phyloP scores from a whole-genome alignment of 305 asterid genomes.

The Andrographis paniculata region DNA sequence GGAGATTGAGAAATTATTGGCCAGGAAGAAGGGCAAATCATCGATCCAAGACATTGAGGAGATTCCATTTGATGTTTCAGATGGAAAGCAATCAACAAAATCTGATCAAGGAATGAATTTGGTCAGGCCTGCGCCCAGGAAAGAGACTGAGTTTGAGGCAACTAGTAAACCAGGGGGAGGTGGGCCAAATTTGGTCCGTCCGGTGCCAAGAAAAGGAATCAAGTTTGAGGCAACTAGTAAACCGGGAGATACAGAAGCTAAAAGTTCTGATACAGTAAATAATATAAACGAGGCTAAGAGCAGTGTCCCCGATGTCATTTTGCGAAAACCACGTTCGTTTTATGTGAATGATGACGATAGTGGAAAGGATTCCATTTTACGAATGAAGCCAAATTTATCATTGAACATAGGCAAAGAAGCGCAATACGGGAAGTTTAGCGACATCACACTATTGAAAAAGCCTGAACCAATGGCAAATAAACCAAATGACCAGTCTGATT shows the following conservation, averaged over 20 bases:
- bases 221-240: conserved; percentile 44
- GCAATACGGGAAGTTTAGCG: conserved; percentile 58
- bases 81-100: conserved; percentile 28
- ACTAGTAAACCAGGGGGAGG: conserved; percentile 35
- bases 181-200: conserved; percentile 82
- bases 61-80: conserved; percentile 45
- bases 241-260: conserved; percentile 25
- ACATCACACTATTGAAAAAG: conserved; percentile 65
- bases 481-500: conserved; percentile 24
- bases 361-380: conserved; percentile 36
- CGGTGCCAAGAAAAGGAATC: conserved; percentile 56
- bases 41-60: conserved; percentile 38
- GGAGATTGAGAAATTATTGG: conserved; percentile 66
- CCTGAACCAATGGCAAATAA: conserved; percentile 44
- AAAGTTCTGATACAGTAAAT: conserved; percentile 23
- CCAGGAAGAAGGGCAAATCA: conserved; percentile 44
- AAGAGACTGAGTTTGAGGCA: conserved; percentile 51
- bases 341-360: conserved; percentile 35
- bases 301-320: conserved; percentile 68
- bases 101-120: conserved; percentile 54
- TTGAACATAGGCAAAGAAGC: conserved; percentile 54
- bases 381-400: conserved; percentile 66
- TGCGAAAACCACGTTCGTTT: conserved; percentile 60
- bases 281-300: conserved; percentile 29
- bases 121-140: conserved; percentile 66